Percentiles rank a stretch among this genome's conserved stretches.
Conservation (phyloP, 2,329 filamentous ascomycete species). For the Arthroderma sp. region DNA sequence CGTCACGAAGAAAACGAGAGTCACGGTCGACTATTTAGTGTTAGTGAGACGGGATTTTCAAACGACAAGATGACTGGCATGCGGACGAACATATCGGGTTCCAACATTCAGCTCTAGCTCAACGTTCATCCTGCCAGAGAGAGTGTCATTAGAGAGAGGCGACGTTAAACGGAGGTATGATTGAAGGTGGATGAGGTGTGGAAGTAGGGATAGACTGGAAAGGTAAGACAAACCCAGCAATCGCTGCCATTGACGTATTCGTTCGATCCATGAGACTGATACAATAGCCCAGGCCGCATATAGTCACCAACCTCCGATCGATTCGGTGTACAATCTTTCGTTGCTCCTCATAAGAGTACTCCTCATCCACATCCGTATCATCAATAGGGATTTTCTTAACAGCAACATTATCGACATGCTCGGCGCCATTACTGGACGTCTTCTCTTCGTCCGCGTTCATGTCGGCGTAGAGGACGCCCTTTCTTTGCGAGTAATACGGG, state of each 20-base stretch:
- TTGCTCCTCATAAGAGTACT: constrained; percentile 48
- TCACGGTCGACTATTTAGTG: constrained; percentile 42
- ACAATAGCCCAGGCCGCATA: constrained; percentile 56
- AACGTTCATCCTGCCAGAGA: constrained; percentile 13
- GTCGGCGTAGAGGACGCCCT: not conserved
- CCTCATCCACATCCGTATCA: constrained; percentile 11
- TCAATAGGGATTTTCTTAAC: not conserved
- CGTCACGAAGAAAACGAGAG: constrained; percentile 60
- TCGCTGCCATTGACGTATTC: constrained; percentile 58
- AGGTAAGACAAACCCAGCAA: constrained; percentile 42
- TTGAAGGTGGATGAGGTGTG: not conserved
- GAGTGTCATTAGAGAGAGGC: not conserved
- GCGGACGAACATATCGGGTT: constrained; percentile 13
- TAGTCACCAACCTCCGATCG: constrained; percentile 51
- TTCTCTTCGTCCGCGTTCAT: constrained; percentile 11
- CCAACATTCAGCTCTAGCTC: constrained; percentile 18
- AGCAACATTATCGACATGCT: constrained; percentile 7
- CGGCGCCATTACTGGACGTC: not conserved
- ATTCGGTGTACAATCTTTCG: constrained; percentile 55
- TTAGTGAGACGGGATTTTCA: constrained; percentile 1
- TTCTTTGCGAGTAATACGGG: no score
- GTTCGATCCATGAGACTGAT: constrained; percentile 67
- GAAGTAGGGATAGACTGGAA: not conserved
- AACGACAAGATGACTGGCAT: not conserved
- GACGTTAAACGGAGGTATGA: not conserved